These are phyloP conservation scores for Cinchona pubescens DNA, from an alignment of 257 asterid genomes.

Conservation along the genomic window DNA sequence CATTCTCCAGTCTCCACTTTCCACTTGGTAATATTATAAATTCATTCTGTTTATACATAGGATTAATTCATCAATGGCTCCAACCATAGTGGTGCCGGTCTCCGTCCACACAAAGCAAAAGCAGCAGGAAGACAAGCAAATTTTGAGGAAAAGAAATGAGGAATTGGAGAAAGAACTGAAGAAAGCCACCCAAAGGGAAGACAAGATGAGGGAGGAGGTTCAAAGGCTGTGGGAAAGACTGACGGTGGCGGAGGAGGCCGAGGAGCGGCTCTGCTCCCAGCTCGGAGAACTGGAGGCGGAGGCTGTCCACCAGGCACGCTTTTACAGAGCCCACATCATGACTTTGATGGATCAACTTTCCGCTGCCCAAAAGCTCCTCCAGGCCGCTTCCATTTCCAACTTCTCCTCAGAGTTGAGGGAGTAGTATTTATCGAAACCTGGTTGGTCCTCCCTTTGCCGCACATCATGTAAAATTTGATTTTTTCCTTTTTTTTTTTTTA, in stretches of 20 bases:
- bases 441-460: too few relatives aligned
- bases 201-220: constrained; percentile 48
- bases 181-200: constrained; percentile 60
- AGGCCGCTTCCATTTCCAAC: constrained; percentile 13
- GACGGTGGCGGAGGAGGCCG: constrained; percentile 82
- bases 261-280: constrained; percentile 78
- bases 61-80: constrained; percentile 33
- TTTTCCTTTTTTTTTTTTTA: too few relatives aligned
- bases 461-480: too few relatives aligned
- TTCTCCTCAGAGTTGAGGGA: background rate
- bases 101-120: constrained; percentile 11
- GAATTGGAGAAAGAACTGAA: constrained; percentile 62
- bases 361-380: constrained; percentile 32
- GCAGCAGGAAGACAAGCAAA: constrained; percentile 22
- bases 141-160: constrained; percentile 57
- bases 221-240: constrained; percentile 40
- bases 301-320: constrained; percentile 61
- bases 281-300: constrained; percentile 89
- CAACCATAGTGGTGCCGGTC: constrained; percentile 34
- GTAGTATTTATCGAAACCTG: too few relatives aligned
- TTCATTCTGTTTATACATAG: too few relatives aligned
- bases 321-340: constrained; percentile 36
- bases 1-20: too few relatives aligned
- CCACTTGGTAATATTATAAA: too few relatives aligned
- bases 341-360: constrained; percentile 54